These are phyloP conservation scores for Clathrus columnatus DNA, from an alignment of 768 basidiomycete genomes.

Conservation along the genomic window DNA sequence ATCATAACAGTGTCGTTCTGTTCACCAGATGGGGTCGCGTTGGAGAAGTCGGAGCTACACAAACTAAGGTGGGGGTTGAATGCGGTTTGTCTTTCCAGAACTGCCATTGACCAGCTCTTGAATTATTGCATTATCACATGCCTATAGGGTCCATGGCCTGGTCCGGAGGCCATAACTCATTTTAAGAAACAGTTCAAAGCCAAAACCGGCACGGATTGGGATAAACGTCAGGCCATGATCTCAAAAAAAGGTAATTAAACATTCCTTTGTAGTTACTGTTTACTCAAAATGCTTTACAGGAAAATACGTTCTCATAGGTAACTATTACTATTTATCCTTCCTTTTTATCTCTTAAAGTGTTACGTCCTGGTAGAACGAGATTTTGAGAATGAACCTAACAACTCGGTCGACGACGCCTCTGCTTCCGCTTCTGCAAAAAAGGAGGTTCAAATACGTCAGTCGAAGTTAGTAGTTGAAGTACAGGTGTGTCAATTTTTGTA, in stretches of 20 bases:
- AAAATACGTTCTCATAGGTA: conserved; percentile 56
- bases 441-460: conserved; percentile 34
- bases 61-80: conserved; percentile 36
- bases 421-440: conserved; percentile 14
- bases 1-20: conserved; percentile 25
- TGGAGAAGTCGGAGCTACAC: conserved; percentile 43
- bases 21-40: conserved; percentile 58
- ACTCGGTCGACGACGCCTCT: conserved; percentile 15
- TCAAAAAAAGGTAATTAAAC: conserved; percentile 35
- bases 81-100: not conserved
- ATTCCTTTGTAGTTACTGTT: not conserved
- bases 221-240: conserved; percentile 40
- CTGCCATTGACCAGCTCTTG: no score
- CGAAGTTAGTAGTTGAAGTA: conserved; percentile 34
- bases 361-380: conserved; percentile 33
- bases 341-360: no score
- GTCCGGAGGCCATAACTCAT: conserved; percentile 33
- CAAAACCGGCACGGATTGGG: conserved; percentile 45
- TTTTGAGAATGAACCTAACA: conserved; percentile 36
- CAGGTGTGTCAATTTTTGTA: conserved; percentile 25
- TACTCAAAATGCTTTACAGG: conserved; percentile 25
- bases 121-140: not conserved
- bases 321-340: not conserved
- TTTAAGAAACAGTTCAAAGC: conserved; percentile 55
- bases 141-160: conserved; percentile 37